Conservation (phyloP, 73 alveolate genomes). For the Paramecium octaurelia region DNA sequence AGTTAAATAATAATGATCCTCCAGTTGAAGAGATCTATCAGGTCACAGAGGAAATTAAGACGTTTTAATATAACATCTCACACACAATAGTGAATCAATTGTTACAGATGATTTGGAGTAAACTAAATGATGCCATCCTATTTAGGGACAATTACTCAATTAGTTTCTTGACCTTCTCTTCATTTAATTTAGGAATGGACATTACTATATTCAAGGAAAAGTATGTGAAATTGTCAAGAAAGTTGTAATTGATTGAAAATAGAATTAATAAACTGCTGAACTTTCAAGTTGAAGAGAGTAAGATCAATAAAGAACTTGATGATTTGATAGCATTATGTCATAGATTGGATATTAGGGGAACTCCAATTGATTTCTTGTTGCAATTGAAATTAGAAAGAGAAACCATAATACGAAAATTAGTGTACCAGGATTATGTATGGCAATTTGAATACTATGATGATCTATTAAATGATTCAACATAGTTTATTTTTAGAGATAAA, state of each 20-base stretch:
- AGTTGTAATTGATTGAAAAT: background rate
- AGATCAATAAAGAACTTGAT: slow-evolving; percentile 15
- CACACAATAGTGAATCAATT: background rate
- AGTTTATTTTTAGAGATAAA: background rate
- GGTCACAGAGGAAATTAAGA: background rate
- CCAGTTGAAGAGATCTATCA: background rate
- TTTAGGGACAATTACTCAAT: background rate
- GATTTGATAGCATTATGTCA: background rate
- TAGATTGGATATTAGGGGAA: slow-evolving; percentile 14
- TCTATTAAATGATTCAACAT: background rate
- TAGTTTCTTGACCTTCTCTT: background rate
- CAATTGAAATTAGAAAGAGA: slow-evolving; percentile 7
- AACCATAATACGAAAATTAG: background rate
- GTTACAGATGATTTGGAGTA: background rate
- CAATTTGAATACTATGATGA: background rate
- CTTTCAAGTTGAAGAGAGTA: background rate
- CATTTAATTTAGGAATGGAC: slow-evolving; percentile 1
- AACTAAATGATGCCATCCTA: background rate
- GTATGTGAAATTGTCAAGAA: background rate
- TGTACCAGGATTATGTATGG: background rate
- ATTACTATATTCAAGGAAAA: background rate
- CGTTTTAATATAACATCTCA: background rate
- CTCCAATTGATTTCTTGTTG: slow-evolving; percentile 3
- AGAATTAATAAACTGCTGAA: background rate
- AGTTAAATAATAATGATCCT: background rate